Evolutionary conservation across 768 basidiomycete species (phyloP), one percentile per base, ranked within the genome.

Genomic region (Auricularia sp.): DNA sequence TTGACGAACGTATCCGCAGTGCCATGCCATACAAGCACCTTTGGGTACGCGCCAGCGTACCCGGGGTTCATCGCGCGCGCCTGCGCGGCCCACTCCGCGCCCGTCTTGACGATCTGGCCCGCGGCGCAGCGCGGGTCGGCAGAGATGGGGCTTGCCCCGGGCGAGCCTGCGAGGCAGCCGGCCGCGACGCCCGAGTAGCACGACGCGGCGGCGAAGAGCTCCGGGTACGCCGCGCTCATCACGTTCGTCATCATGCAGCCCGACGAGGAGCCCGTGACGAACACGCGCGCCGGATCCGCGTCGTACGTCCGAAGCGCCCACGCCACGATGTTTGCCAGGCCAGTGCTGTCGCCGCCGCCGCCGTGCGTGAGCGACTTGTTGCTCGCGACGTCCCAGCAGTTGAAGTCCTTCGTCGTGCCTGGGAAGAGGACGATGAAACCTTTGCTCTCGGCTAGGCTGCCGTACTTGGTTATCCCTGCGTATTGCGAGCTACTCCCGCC

Each of bases 161-260:
- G 39, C 39, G 39, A 42, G 3, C 80, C 81, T 34, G 76, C 78
- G 72, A 83, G 83, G 74, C 83, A 84, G 8, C 76, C 82, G 66
- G 78, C 82, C 14, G 83, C 77, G 51, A 84, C 83, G 62, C 83
- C 83, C 44, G 83, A 80, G 71, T 78, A 81, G 24, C 76, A 78
- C 36, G 79, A 67, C 33, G 79, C 82, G 14, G 81, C 84, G 45
- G 68, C 66, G 75, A 83, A 82, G 59, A 85, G 70, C 63, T 85
- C 80, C 14, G 83, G 83, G 73, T 84, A 83, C 18, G 81, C 79
- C 36, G 81, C 83, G 61, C 75, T 73, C 47, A 84, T 74, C 33
- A 84, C 82, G 68, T 80, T 82, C 63, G 83, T 84, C 83, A 84
- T 84, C 84, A 85, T 85, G 65, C 77, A 77, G 54, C 83, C 83